These are phyloP conservation scores for Cephalotrichum gorgonifer DNA, from an alignment of 2,329 filamentous ascomycete species.

Conservation along the genomic window DNA sequence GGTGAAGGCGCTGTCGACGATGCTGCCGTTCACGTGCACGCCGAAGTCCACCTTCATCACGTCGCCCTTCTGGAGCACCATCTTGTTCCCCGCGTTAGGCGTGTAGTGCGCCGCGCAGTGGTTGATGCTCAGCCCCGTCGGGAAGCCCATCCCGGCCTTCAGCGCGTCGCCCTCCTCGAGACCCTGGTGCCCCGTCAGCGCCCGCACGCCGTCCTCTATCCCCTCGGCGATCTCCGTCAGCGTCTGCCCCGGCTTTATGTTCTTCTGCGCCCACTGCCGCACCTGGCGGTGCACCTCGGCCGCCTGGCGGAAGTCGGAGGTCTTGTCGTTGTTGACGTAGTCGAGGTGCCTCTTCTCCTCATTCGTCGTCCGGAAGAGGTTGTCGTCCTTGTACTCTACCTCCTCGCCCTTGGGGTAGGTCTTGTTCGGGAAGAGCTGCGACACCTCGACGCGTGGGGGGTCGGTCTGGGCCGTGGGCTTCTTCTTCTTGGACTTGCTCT, in stretches of 20 bases:
- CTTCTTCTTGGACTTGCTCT: constrained; percentile 75
- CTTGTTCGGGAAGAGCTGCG: constrained; percentile 62
- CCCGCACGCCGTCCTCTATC: constrained; percentile 76
- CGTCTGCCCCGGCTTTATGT: constrained; percentile 70
- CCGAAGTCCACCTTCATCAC: constrained; percentile 78
- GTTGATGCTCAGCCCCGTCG: constrained; percentile 74
- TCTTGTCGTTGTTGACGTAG: constrained; percentile 70
- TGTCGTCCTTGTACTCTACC: constrained; percentile 67
- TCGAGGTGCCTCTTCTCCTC: constrained; percentile 79
- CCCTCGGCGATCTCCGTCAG: constrained; percentile 75
- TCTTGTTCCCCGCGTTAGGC: constrained; percentile 67
- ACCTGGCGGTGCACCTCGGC: constrained; percentile 88
- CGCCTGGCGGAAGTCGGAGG: constrained; percentile 71
- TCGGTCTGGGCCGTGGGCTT: constrained; percentile 62
- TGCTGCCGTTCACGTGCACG: constrained; percentile 68
- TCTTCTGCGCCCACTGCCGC: constrained; percentile 70
- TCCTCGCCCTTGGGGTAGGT: constrained; percentile 69
- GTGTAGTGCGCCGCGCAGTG: constrained; percentile 81
- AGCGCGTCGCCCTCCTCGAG: constrained; percentile 36
- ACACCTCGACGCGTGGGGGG: constrained; percentile 62
- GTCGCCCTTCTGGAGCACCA: constrained; percentile 59
- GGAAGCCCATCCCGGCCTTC: constrained; percentile 68
- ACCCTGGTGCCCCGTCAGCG: constrained; percentile 64
- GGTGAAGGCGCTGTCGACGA: constrained; percentile 74
- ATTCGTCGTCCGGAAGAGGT: constrained; percentile 64